These are phyloP conservation scores for Termitomyces sp. DNA, from an alignment of 768 basidiomycete genomes.

Conservation along the genomic window DNA sequence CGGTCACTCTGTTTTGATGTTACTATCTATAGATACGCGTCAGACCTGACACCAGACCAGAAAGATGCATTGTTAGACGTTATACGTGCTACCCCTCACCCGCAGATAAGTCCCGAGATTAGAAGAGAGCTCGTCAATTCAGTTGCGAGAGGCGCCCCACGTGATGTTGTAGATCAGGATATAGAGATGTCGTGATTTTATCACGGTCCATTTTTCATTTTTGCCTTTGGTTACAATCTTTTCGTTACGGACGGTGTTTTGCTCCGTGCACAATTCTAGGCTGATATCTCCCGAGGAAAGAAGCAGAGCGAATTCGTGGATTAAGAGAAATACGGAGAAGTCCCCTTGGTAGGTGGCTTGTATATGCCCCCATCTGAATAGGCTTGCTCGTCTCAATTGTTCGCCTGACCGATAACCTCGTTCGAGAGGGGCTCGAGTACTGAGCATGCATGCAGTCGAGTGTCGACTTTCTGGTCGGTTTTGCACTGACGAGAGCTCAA, in stretches of 20 bases:
- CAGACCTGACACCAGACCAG: constrained; percentile 93
- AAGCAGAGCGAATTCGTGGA: not conserved
- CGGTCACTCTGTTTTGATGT: constrained; percentile 1
- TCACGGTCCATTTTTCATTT: not conserved
- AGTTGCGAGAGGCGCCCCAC: constrained; percentile 78
- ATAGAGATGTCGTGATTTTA: constrained; percentile 49
- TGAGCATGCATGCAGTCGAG: not conserved
- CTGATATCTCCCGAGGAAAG: not conserved
- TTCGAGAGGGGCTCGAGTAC: not conserved
- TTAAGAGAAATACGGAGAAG: not conserved
- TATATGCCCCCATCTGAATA: too few species aligned
- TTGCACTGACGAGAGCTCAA: not conserved
- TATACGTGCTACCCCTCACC: constrained; percentile 77
- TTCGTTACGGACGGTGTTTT: not conserved
- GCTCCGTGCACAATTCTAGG: not conserved
- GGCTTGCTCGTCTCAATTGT: not conserved
- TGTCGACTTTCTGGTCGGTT: not conserved
- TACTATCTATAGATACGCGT: constrained; percentile 65
- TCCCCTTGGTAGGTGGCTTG: not conserved
- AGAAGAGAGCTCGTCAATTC: constrained; percentile 86
- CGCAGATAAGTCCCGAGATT: constrained; percentile 85
- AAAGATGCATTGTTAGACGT: constrained; percentile 97
- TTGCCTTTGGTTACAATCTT: not conserved
- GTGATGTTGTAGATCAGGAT: constrained; percentile 59
- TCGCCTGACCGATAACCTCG: not conserved